These are phyloP conservation scores for Digitaria exilis DNA, from an alignment of 202 grass and related monocot genomes.

Conservation along the genomic window DNA sequence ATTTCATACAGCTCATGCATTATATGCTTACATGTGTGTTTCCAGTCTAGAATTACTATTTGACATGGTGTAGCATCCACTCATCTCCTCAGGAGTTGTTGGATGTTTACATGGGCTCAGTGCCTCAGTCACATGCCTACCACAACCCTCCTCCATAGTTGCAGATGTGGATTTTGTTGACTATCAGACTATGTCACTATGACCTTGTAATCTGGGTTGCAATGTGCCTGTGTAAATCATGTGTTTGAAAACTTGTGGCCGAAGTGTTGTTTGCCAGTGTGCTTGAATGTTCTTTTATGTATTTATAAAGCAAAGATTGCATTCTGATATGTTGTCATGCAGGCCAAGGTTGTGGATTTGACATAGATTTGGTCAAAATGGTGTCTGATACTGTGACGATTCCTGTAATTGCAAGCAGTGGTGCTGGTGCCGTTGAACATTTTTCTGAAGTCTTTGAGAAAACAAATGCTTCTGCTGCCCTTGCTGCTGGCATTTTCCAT, in stretches of 20 bases:
- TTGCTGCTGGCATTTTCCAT: slow-evolving; percentile 97
- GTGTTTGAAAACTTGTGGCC: neutral
- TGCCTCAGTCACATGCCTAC: neutral
- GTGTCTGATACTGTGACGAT: slow-evolving; percentile 92
- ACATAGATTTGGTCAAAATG: slow-evolving; percentile 94
- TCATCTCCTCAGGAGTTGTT: neutral
- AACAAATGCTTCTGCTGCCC: slow-evolving; percentile 94
- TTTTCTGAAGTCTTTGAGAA: slow-evolving; percentile 91
- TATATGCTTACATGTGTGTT: neutral
- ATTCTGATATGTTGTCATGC: slow-evolving; percentile 36
- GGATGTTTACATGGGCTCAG: neutral
- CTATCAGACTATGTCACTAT: too few species aligned
- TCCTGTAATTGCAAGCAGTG: slow-evolving; percentile 95
- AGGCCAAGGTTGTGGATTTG: slow-evolving; percentile 94
- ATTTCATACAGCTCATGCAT: slow-evolving; percentile 1
- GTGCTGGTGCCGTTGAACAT: slow-evolving; percentile 73
- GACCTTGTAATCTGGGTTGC: neutral
- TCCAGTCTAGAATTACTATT: slow-evolving; percentile 3
- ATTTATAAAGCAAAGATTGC: slow-evolving; percentile 8
- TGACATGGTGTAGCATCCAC: neutral
- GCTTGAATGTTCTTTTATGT: slow-evolving; percentile 1
- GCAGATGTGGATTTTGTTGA: neutral
- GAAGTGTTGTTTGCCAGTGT: neutral
- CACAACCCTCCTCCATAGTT: neutral
- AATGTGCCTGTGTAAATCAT: neutral